phyloP scores from a whole-genome alignment of 768 basidiomycete genomes.

The Boletus sp. region DNA sequence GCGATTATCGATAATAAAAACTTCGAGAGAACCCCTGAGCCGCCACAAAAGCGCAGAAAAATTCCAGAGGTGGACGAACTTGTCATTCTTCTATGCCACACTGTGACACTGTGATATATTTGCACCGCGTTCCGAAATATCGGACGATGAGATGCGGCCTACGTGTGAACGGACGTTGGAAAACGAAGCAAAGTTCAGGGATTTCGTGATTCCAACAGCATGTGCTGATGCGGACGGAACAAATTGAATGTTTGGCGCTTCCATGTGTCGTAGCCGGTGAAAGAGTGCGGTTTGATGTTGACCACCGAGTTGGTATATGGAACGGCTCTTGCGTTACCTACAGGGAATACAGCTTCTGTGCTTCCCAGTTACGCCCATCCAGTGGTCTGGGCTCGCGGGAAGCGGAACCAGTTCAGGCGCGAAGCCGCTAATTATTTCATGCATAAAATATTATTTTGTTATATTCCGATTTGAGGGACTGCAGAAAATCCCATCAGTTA shows the following conservation, averaged over 20 bases:
- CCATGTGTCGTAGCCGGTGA: not conserved
- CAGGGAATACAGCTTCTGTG: constrained; percentile 1
- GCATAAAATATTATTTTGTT: constrained; percentile 9
- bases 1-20: constrained; percentile 24
- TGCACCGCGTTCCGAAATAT: constrained; percentile 6
- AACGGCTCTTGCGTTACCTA: not conserved
- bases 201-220: constrained; percentile 11
- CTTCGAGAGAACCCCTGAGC: constrained; percentile 19
- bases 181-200: constrained; percentile 15
- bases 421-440: constrained; percentile 15
- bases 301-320: not conserved
- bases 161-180: constrained; percentile 20
- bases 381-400: not conserved
- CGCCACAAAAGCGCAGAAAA: constrained; percentile 28
- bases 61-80: constrained; percentile 22
- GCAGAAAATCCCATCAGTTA: constrained; percentile 7
- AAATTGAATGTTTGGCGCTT: not conserved
- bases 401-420: constrained; percentile 2
- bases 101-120: constrained; percentile 20
- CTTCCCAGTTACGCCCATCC: constrained; percentile 3
- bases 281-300: not conserved
- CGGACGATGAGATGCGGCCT: constrained; percentile 8
- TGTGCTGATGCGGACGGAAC: constrained; percentile 5
- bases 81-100: constrained; percentile 17
- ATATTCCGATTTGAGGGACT: constrained; percentile 1